Percentiles rank a stretch among this genome's conserved stretches.
Evolutionary conservation across 208 protist genomes (phyloP).

Genomic region (Trypanosoma lewisi): DNA sequence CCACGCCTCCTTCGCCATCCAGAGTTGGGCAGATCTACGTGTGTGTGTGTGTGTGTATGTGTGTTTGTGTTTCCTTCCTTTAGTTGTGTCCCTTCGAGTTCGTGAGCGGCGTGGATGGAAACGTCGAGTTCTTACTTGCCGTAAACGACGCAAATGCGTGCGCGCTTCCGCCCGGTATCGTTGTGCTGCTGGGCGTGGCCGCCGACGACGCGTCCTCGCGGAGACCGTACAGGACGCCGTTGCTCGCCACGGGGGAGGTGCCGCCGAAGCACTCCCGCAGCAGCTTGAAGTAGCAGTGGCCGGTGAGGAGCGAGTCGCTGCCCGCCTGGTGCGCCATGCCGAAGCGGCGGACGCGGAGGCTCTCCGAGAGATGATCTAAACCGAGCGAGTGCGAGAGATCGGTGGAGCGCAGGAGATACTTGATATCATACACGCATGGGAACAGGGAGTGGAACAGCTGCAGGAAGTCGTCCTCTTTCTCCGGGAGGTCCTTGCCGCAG

Average conservation of each 20-base stretch:
- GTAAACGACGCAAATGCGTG: constrained; percentile 27
- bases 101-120: constrained; percentile 18
- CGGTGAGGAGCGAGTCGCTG: constrained; percentile 97
- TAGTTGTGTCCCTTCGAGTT: constrained; percentile 25
- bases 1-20: neutral
- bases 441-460: constrained; percentile 95
- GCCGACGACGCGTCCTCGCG: constrained; percentile 82
- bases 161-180: constrained; percentile 28
- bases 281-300: constrained; percentile 98
- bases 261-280: constrained; percentile 85
- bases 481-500: constrained; percentile 94
- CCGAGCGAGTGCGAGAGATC: constrained; percentile 92
- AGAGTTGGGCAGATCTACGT: neutral
- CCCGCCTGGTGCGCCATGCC: constrained; percentile 95
- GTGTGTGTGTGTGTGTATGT: neutral
- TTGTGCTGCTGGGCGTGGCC: constrained; percentile 71
- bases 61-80: neutral
- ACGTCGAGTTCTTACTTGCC: constrained; percentile 22
- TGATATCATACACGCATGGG: constrained; percentile 98
- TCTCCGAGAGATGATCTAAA: constrained; percentile 96
- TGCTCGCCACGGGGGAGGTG: constrained; percentile 76
- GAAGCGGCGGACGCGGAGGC: constrained; percentile 91
- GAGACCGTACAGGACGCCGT: constrained; percentile 95
- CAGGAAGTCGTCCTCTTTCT: constrained; percentile 97
- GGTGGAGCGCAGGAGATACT: constrained; percentile 97